Evolutionary conservation across 2,329 filamentous ascomycete species (phyloP), one percentile per base, ranked within the genome.

Genomic region (Penicillium verrucosum): DNA sequence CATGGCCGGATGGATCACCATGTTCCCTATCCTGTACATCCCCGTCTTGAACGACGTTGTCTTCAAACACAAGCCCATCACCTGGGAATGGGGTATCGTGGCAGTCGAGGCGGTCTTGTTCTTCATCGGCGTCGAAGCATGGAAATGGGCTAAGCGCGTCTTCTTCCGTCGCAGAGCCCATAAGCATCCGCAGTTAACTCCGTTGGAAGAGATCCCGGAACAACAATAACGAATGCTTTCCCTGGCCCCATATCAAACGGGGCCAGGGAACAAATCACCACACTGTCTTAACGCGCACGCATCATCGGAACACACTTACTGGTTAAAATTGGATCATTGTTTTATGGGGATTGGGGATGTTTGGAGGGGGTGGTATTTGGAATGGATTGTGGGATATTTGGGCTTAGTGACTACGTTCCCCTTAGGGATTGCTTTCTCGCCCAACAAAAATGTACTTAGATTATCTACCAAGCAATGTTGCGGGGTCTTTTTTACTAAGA

Each of bases 1-100:
- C 56, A 75, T 81, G 8, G 69, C 80, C 8, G 84, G 83, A 23
- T 80, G 30, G 30, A 32, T 84, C 36, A 78, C 79, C 1, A 76
- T 83, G 6, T 82, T 85, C 58, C 83, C 83, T 0, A 79, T 80
- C 2, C 71, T 85, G 1, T 89, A 89, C 62, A 88, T 89, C 46
- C 87, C 87, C 0, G 81, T 82, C 16, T 74, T 89, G 59, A 88
- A 87, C 69, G 77, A 78, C 2, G 73, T 77, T 2, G 85, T 89
- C 1, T 88, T 32, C 30, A 32, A 32, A 14, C 30, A 32, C 12
- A 32, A 32, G 5, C 30, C 30, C 12, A 32, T 32, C 30, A 32
- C 30, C 30, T 32, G 30, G 30, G 30, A 32, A 32, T 32, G 30
- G 30, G 30, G 30, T 11, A 32, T 32, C 5, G 30, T 32, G 30